Conservation (phyloP, 176 grass and related monocot genomes). For the Aegilops bicornis region DNA sequence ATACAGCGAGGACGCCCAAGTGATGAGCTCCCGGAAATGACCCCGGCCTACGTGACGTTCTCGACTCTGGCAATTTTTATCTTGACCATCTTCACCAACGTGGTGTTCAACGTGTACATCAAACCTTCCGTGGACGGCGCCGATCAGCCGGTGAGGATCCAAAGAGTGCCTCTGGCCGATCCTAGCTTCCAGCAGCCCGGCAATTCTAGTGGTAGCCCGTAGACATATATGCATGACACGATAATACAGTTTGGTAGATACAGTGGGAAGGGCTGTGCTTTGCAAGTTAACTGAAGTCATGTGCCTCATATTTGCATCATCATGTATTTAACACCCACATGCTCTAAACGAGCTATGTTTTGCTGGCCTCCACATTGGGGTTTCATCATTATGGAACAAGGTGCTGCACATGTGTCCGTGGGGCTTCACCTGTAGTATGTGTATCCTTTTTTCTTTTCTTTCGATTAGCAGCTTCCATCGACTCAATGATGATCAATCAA, state of each 20-base stretch:
- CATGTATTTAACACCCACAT: not conserved
- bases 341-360: not conserved
- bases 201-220: not conserved
- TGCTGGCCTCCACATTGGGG: not conserved
- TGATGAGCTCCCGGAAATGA: slow-evolving; percentile 69
- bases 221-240: not conserved
- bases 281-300: not conserved
- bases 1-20: slow-evolving; percentile 23
- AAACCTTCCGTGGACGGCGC: slow-evolving; percentile 78
- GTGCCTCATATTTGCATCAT: not conserved
- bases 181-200: slow-evolving; percentile 16
- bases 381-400: not conserved
- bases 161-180: slow-evolving; percentile 63
- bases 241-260: not conserved
- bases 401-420: not conserved
- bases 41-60: slow-evolving; percentile 59
- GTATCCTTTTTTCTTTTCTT: not conserved
- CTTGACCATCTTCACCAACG: slow-evolving; percentile 81
- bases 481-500: not conserved
- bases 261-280: not conserved
- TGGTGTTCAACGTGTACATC: slow-evolving; percentile 69
- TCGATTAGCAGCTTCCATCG: not conserved
- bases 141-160: slow-evolving; percentile 37
- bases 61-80: slow-evolving; percentile 56
- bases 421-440: not conserved